phyloP scores from a whole-genome alignment of 306 rosid genomes.

The Vicia faba region DNA sequence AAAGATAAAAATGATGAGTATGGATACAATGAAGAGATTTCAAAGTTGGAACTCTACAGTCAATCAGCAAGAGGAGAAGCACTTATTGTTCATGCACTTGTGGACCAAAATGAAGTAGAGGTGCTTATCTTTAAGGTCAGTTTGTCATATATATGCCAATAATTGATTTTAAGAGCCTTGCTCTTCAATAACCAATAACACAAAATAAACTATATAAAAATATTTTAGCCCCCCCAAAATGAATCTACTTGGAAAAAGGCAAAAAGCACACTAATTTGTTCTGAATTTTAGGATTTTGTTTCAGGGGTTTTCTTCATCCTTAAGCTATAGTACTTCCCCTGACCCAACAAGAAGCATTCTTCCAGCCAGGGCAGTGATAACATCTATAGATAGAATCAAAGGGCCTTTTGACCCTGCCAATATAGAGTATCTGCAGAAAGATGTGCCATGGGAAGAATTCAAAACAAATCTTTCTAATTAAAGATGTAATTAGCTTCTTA shows the following conservation, averaged over 20 bases:
- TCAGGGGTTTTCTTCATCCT: constrained; percentile 86
- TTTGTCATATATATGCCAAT: not conserved
- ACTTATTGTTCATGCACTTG: constrained; percentile 67
- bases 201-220: not conserved
- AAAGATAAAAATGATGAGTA: constrained; percentile 42
- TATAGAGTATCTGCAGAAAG: constrained; percentile 61
- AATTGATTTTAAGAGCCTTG: not conserved
- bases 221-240: not conserved
- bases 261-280: not conserved
- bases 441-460: constrained; percentile 72
- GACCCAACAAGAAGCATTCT: constrained; percentile 78
- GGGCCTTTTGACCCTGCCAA: constrained; percentile 92
- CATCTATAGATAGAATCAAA: constrained; percentile 64
- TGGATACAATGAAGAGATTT: constrained; percentile 65
- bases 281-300: too few species aligned
- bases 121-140: constrained; percentile 86
- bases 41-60: constrained; percentile 65
- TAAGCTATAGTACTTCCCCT: constrained; percentile 70
- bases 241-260: not conserved
- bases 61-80: constrained; percentile 68
- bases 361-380: constrained; percentile 74
- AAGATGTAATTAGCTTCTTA: constrained; percentile 4
- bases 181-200: not conserved
- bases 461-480: constrained; percentile 29
- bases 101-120: constrained; percentile 62